Base-by-base conservation (phyloP, 768 basidiomycete species). In the Lactifluus volemus region DNA sequence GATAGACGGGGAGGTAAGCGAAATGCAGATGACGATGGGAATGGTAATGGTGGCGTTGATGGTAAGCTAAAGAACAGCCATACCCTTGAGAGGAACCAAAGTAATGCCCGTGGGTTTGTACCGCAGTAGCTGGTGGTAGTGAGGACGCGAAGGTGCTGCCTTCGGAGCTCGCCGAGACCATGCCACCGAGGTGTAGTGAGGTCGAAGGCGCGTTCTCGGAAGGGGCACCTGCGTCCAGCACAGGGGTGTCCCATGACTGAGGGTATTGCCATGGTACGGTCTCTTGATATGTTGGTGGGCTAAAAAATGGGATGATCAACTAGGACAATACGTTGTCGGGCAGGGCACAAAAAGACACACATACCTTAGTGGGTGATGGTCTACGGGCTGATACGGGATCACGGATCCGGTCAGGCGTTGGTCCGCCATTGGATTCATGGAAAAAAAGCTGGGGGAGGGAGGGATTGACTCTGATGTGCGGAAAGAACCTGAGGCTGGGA, bases 321-420 rank as follows among this genome's bases (percentile, higher is more conserved):
- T 19, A 4, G n/a, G 29, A 29, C n/a, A 11, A n/a, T 47, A 25
- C 21, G 12, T 21, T 3, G n/a, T 47, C 11, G 17, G 49, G n/a
- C 4, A n/a, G 39, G 32, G 17, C 3, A 3, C 3, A 29, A 19
- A 53, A 9, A 1, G 25, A 21, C 17, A 19, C 7, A 14, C 54
- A 38, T 56, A 61, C 60, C 49, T 45, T 11, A 61, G 49, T 17
- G 53, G 5, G 41, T 60, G 59, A 49, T 60, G 59, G 41, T 55
- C 59, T 25, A 50, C 41, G 38, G 48, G 54, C 5, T 55, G 54
- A 49, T 61, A 61, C 5, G 60, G 12, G 49, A 61, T 61, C 34
- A 61, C 55, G 34, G 60, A 7, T 11, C 60, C 60, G 5, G 60
- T 61, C 42, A 61, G 41, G 45, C 60, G 60, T 21, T 61, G 60